Evolutionary conservation across 345 rosid genomes (phyloP), one percentile per base, ranked within the genome.

Genomic region (Draba incana): DNA sequence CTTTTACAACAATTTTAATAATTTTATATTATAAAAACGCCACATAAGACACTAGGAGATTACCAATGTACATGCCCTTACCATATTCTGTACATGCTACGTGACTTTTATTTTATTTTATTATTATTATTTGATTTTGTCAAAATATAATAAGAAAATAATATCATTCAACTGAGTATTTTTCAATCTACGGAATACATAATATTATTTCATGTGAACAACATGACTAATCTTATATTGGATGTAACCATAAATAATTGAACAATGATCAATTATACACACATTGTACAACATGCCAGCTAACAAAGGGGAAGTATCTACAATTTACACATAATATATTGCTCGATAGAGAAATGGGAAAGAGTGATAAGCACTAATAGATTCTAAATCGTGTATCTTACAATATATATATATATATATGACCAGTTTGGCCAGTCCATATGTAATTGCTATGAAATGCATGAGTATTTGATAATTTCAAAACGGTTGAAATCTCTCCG

Each of bases 391-490:
- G 55, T 47, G 20, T 37, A 55, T 38, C 64, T 46, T 63, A 57
- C 25, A 50, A 50, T 62, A 63, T 20, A 20, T 20, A 20, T 46
- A 50, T 62, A 63, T 20, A 20, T 20, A 20, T 46, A 46, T 13
- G 55, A 64, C 23, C 31, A 43, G 16, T 28, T 47, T 55, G 43
- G 64, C 43, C 43, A 56, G 30, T 11, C 25, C 10, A 48, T 63
- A 51, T 41, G 56, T 27, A 39, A 38, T 9, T 41, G 30, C 48
- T 65, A 47, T 47, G 57, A 72, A 42, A 14, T 50, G 66, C 77
- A 73, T 73, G 77, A 31, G 42, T 67, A 50, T 57, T 73, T 65
- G 47, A 57, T 57, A 12, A 62, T 42, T 72, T 43, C 30, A 48
- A 49, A 73, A 31, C 48, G 47, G 71, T 65, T 72, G 61, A 11